Conservation (phyloP, 169 alveolate species). For the Cryptosporidium canis region DNA sequence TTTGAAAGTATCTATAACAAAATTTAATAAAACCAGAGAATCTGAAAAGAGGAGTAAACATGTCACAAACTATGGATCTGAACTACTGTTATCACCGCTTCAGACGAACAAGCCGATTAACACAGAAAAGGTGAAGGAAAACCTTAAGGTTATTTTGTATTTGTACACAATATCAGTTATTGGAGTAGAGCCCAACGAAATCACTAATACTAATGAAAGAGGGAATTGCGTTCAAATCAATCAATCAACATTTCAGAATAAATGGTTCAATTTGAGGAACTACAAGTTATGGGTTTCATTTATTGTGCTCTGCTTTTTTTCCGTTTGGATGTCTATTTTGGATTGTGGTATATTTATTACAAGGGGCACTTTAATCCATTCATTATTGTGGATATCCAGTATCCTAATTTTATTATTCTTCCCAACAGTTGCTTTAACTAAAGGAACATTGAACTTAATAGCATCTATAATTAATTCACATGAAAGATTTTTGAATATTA, state of each 20-base stretch:
- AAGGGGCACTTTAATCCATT: neutral
- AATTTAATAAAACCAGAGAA: conserved; percentile 11
- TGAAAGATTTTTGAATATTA: neutral
- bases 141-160: conserved; percentile 24
- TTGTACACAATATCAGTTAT: conserved; percentile 12
- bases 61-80: neutral
- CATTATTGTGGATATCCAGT: neutral
- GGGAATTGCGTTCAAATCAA: neutral
- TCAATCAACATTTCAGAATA: neutral
- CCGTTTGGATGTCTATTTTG: conserved; percentile 18
- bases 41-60: neutral
- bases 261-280: neutral
- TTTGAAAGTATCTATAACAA: conserved; percentile 3
- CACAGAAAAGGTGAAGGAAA: neutral
- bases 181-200: neutral
- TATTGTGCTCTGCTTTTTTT: neutral
- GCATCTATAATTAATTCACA: conserved; percentile 51
- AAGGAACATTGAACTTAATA: conserved; percentile 8
- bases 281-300: conserved; percentile 19
- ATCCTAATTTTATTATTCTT: neutral
- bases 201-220: neutral
- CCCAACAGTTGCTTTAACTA: conserved; percentile 25
- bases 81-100: neutral
- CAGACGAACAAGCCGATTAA: neutral
- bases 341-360: conserved; percentile 47